Base-by-base conservation (phyloP, 306 rosid species). In the Vachellia pachyceras region DNA sequence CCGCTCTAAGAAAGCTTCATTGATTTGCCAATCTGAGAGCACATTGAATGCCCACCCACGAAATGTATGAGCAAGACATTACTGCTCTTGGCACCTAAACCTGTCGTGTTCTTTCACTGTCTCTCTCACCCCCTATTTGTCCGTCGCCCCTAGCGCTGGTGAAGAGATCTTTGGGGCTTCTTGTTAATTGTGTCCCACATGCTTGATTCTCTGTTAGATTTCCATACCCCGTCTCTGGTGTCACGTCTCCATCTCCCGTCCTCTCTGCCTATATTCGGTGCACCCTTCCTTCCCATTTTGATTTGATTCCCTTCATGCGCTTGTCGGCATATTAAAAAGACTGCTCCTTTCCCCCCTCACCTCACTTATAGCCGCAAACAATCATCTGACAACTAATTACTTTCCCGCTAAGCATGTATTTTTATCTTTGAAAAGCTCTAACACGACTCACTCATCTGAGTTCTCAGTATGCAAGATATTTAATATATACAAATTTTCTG, bases 11-110 rank as follows among this genome's bases (percentile, higher is more conserved):
- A 80, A 86, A 87, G 42, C 82, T 84, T 84, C 76, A 77, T 86
- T 86, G 81, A 86, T 69, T 86, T 80, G 82, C 35, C 74, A 81
- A 82, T 85, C 87, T 81, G 90, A 80, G 77, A 69, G 50, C 79
- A 72, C 90, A 90, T 90, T 92, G 50, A 92, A 86, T 87, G 69
- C 57, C 46, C 72, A 87, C 90, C 91, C 97, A 92, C 90, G 97
- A 85, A 87, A 87, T 86, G 80, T 89, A 82, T 84, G 93, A 90
- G 88, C 80, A 76, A 77, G 76, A 83, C 92, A 89, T 90, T 85
- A 91, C 85, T 84, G 61, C 85, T 72, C 54, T 68, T 72, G 33
- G 15, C 49, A 70, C 35, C n/a, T 47, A 73, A 73, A 73, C 46
- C 60, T 64, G 29, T 9, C 60, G 40, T 76, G 69, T 33, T 50